Base-by-base conservation (phyloP, 2,329 filamentous ascomycete genomes). In the Calonectria hongkongensis region DNA sequence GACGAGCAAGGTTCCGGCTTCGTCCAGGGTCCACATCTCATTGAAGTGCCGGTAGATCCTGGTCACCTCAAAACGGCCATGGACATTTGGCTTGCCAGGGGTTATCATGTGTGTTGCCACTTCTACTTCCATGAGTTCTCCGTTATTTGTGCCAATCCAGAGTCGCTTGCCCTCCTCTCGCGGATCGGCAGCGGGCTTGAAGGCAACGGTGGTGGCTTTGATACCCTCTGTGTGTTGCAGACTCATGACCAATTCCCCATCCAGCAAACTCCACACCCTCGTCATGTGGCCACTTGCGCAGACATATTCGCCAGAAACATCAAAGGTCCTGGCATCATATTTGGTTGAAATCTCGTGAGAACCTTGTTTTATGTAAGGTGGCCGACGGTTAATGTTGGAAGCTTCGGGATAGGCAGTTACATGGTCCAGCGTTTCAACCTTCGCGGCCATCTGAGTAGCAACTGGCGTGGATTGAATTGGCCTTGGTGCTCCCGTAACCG, bases 1-100 rank as follows among this genome's bases (percentile, higher is more conserved):
- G 6, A 98, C 90, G 76, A 95, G 92, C 16, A 99, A 86, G 56
- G 94, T 94, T 13, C 97, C 97, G 58, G 94, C 92, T 75, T 98
- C 96, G 81, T 98, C 97, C 60, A 99, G 84, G 0, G 96, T 96
- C 97, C 97, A 99, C 82, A 99, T 91, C 80, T 98, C 94, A 76
- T 95, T 95, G 74, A 92, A 93, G 82, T 97, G 94, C 47, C 97
- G 92, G 81, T 95, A 94, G 50, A 99, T 98, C 78, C 92, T 95
- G 75, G 94, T 90, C 64, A 99, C 90, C 77, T 98, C 94, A 73
- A 92, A 89, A 50, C 94, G 92, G 9, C 92, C 91, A 79, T 98
- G 97, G 2, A 94, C 94, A 64, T 88, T 92, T 2, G 90, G 85
- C 78, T 94, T 94, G 21, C 89, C 93, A 33, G 89, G 88, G 16